These are phyloP conservation scores for Leccinellum luteum DNA, from an alignment of 768 basidiomycete species.

Conservation along the genomic window DNA sequence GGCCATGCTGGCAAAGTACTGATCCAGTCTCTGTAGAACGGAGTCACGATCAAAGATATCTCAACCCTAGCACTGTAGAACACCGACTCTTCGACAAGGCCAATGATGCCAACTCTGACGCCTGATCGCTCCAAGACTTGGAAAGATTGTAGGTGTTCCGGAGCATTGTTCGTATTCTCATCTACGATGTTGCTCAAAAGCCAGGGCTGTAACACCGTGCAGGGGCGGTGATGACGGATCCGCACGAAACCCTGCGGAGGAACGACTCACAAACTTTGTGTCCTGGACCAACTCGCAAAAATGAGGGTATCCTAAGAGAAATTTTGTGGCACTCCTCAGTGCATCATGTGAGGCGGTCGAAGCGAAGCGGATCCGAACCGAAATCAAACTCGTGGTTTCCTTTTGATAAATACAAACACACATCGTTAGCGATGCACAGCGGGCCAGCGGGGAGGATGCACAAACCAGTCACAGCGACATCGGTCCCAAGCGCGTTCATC, in stretches of 20 bases:
- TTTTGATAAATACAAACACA: constrained; percentile 23
- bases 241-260: not conserved
- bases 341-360: not conserved
- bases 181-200: constrained; percentile 86
- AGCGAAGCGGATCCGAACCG: constrained; percentile 39
- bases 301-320: constrained; percentile 54
- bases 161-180: constrained; percentile 56
- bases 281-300: constrained; percentile 66
- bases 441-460: constrained; percentile 1
- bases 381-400: constrained; percentile 96
- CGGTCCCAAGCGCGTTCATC: constrained; percentile 76
- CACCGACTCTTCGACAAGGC: constrained; percentile 79
- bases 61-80: not conserved
- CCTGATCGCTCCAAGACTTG: constrained; percentile 68
- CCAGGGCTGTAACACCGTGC: constrained; percentile 62
- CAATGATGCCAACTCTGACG: constrained; percentile 74
- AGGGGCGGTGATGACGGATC: not conserved
- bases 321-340: not conserved
- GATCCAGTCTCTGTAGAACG: constrained; percentile 74
- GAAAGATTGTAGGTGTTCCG: constrained; percentile 59
- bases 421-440: constrained; percentile 4
- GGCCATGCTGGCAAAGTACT: constrained; percentile 87
- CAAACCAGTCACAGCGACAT: constrained; percentile 78
- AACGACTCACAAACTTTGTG: constrained; percentile 63
- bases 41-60: not conserved